Evolutionary conservation across 768 basidiomycete species (phyloP).

Genomic region (Mycena alexandri): DNA sequence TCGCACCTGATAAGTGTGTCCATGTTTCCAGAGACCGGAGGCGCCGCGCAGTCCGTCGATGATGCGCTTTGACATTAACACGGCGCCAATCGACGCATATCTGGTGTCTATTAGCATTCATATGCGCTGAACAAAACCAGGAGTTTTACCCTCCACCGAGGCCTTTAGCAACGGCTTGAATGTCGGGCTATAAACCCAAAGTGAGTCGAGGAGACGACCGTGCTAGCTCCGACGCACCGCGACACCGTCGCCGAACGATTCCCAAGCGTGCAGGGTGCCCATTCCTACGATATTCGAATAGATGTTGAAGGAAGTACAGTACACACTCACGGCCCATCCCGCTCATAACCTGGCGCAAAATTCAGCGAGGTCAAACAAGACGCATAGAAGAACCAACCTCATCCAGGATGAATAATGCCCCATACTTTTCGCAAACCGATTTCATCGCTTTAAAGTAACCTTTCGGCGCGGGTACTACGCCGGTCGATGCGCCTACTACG

Average conservation of each 20-base stretch:
- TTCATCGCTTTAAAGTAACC: conserved; percentile 92
- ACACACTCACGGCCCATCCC: conserved; percentile 86
- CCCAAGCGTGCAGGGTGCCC: conserved; percentile 90
- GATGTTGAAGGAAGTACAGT: neutral
- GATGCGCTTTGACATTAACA: conserved; percentile 80
- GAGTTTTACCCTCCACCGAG: conserved; percentile 83
- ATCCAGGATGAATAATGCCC: conserved; percentile 86
- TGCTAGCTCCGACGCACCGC: conserved; percentile 49
- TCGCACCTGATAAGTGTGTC: conserved; percentile 84
- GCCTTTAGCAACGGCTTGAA: conserved; percentile 92
- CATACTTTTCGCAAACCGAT: conserved; percentile 82
- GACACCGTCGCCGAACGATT: conserved; percentile 82
- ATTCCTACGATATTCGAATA: conserved; percentile 65
- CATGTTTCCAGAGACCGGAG: conserved; percentile 86
- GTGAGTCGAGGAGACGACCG: neutral
- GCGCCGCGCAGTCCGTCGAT: conserved; percentile 75
- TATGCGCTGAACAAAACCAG: neutral
- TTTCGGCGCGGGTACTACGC: conserved; percentile 80
- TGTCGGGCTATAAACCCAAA: conserved; percentile 68
- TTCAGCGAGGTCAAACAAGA: neutral
- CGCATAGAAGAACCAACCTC: conserved; percentile 60
- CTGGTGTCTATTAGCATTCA: conserved; percentile 50
- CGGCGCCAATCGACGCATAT: conserved; percentile 86
- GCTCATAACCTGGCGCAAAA: conserved; percentile 73
- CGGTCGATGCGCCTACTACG: conserved; percentile 89